phyloP scores from a whole-genome alignment of 805 yeast genomes.

The Kazachstania bromeliacearum region DNA sequence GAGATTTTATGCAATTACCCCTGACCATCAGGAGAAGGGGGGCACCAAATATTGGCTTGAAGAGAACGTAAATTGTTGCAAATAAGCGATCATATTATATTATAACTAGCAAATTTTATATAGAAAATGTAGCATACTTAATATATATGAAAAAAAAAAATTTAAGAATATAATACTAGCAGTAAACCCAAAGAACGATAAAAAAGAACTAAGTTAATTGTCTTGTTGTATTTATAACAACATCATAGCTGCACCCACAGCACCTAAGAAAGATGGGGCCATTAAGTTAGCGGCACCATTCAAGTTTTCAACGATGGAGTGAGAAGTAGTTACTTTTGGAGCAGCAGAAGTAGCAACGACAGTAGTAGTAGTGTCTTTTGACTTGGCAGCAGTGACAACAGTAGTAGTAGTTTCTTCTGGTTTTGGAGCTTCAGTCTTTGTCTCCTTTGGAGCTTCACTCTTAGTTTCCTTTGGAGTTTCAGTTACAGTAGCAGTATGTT shows the following conservation, averaged over 20 bases:
- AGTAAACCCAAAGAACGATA: neutral
- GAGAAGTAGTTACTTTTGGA: constrained; percentile 1
- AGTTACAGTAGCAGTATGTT: constrained; percentile 7
- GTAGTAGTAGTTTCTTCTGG: constrained; percentile 6
- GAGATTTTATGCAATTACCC: too few relatives aligned
- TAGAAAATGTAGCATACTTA: neutral
- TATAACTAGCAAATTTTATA: too few relatives aligned
- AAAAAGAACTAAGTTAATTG: neutral
- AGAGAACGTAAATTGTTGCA: too few relatives aligned
- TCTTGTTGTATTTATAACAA: constrained; percentile 4
- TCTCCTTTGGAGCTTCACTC: constrained; percentile 13
- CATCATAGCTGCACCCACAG: constrained; percentile 10
- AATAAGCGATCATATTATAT: too few relatives aligned
- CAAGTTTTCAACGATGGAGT: constrained; percentile 2
- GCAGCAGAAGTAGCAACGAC: constrained; percentile 1
- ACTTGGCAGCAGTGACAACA: constrained; percentile 10
- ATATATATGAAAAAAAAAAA: neutral
- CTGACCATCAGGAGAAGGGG: too few relatives aligned
- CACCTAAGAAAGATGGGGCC: constrained; percentile 11
- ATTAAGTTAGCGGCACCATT: constrained; percentile 9
- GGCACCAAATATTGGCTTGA: too few relatives aligned
- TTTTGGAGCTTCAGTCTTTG: constrained; percentile 4
- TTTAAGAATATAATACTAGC: neutral
- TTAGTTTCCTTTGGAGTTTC: neutral
- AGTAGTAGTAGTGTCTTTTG: constrained; percentile 5